These are phyloP conservation scores for Rhynchosporium graminicola DNA, from an alignment of 2,329 filamentous ascomycete genomes.

Conservation along the genomic window DNA sequence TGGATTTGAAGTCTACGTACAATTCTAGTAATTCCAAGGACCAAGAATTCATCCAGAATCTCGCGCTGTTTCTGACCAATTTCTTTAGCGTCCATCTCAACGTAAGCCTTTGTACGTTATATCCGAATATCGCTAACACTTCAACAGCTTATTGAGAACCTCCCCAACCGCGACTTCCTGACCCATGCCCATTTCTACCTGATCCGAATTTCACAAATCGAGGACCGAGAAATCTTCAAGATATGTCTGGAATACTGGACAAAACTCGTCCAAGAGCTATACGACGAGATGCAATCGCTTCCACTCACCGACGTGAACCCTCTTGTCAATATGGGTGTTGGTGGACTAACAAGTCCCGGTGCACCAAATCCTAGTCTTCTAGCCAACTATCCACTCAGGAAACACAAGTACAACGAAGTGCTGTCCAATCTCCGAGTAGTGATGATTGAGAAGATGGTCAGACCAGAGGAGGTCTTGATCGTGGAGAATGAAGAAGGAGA, in stretches of 20 bases:
- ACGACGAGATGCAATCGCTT: conserved; percentile 97
- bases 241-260: conserved; percentile 99
- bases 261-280: conserved; percentile 94
- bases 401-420: conserved; percentile 97
- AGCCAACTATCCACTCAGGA: conserved; percentile 87
- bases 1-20: conserved; percentile 91
- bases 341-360: conserved; percentile 72
- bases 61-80: conserved; percentile 93
- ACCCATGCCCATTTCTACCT: conserved; percentile 97
- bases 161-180: conserved; percentile 92
- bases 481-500: conserved; percentile 99
- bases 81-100: conserved; percentile 94
- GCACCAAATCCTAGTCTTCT: conserved; percentile 84
- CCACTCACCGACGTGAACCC: conserved; percentile 93
- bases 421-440: conserved; percentile 91
- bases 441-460: conserved; percentile 99
- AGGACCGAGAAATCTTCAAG: conserved; percentile 99
- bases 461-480: conserved; percentile 94
- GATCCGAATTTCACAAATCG: conserved; percentile 97
- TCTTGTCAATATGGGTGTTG: conserved; percentile 74
- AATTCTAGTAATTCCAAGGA: conserved; percentile 87
- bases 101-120: conserved; percentile 48
- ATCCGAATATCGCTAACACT: conserved; percentile 27
- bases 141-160: conserved; percentile 81
- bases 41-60: conserved; percentile 96